Evolutionary conservation across 192 early-diverging fungal genomes (phyloP).

Genomic region (Entomortierella lignicola): DNA sequence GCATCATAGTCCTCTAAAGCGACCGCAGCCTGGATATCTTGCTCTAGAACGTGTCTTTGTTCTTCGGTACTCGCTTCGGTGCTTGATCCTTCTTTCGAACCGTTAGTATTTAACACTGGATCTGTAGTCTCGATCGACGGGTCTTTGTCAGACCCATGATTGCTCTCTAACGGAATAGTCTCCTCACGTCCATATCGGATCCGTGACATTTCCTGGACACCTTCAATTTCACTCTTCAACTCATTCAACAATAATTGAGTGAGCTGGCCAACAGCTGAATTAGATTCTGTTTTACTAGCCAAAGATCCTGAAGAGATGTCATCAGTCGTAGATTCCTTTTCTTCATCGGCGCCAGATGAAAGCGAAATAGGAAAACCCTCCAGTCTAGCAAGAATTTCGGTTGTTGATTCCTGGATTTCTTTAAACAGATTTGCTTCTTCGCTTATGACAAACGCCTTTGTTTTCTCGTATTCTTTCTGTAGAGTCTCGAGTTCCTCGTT

Average conservation of each 20-base stretch:
- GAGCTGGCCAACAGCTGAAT: slow-evolving; percentile 1
- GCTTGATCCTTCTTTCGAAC: neutral
- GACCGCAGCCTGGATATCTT: slow-evolving; percentile 44
- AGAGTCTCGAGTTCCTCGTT: slow-evolving; percentile 13
- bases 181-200: slow-evolving; percentile 29
- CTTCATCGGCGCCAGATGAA: neutral
- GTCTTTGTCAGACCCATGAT: neutral
- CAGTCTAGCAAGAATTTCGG: slow-evolving; percentile 14
- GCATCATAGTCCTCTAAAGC: slow-evolving; percentile 41
- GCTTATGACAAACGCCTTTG: neutral
- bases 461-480: slow-evolving; percentile 20
- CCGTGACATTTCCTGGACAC: slow-evolving; percentile 6
- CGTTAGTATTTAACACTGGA: neutral
- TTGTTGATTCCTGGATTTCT: slow-evolving; percentile 17
- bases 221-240: slow-evolving; percentile 28
- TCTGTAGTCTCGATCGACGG: neutral
- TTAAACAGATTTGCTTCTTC: slow-evolving; percentile 23
- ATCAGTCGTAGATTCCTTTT: neutral
- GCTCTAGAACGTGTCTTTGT: slow-evolving; percentile 15
- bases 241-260: slow-evolving; percentile 10
- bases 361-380: neutral
- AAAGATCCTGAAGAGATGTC: neutral
- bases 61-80: neutral
- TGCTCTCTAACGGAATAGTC: neutral
- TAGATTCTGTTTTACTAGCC: neutral